phyloP scores from a whole-genome alignment of 2,329 filamentous ascomycete genomes.

The Byssothecium circinans region DNA sequence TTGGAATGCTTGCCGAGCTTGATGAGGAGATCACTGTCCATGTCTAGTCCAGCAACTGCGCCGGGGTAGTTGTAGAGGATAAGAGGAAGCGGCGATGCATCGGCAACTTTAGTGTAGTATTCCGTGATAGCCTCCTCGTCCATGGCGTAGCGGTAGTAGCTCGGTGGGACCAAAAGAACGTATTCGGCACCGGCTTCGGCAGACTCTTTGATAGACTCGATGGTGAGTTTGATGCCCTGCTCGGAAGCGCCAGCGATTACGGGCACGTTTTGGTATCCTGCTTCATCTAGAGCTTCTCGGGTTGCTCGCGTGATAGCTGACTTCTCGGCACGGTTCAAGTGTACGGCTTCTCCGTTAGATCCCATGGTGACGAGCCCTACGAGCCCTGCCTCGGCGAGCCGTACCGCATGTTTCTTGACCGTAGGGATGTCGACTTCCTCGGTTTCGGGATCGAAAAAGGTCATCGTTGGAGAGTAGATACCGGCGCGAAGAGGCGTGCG shows the following conservation, averaged over 20 bases:
- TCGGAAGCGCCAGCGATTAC: slow-evolving; percentile 83
- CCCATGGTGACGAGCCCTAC: slow-evolving; percentile 85
- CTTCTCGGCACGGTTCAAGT: slow-evolving; percentile 79
- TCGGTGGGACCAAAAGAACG: slow-evolving; percentile 75
- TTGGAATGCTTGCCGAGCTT: slow-evolving; percentile 77
- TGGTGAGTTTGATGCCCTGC: slow-evolving; percentile 77
- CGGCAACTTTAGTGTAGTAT: slow-evolving; percentile 75
- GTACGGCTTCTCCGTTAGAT: slow-evolving; percentile 86
- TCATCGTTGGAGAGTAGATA: slow-evolving; percentile 88
- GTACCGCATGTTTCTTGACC: slow-evolving; percentile 78
- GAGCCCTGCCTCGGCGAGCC: slow-evolving; percentile 75
- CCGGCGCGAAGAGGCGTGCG: slow-evolving; percentile 71
- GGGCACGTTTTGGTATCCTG: slow-evolving; percentile 73
- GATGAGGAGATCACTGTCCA: slow-evolving; percentile 87
- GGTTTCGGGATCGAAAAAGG: slow-evolving; percentile 81
- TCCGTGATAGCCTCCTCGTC: slow-evolving; percentile 72
- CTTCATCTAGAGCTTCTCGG: slow-evolving; percentile 77
- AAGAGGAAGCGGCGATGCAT: slow-evolving; percentile 73
- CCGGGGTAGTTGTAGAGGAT: slow-evolving; percentile 91
- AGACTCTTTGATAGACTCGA: slow-evolving; percentile 70
- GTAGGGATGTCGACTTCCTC: slow-evolving; percentile 81
- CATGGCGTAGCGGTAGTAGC: slow-evolving; percentile 78
- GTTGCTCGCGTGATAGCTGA: slow-evolving; percentile 73
- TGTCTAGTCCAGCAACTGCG: slow-evolving; percentile 81
- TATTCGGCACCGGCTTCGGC: slow-evolving; percentile 75